Evolutionary conservation across 495 filamentous ascomycete species (phyloP), one percentile per base, ranked within the genome.

Genomic region (Aspergillus nidulans): DNA sequence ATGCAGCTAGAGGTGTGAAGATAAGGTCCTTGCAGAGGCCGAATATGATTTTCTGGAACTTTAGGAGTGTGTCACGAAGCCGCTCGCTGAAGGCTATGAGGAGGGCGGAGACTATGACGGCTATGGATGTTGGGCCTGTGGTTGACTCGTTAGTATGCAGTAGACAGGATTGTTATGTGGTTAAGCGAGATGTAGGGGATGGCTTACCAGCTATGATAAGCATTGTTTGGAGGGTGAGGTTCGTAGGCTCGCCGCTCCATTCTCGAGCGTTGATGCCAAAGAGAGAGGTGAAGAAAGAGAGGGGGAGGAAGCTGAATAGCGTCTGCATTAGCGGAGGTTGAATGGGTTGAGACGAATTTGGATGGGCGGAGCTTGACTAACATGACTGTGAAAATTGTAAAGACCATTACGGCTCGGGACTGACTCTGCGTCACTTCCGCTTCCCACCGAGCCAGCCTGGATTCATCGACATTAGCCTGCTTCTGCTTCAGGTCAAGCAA

Each of bases 401-500:
- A 87, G 20, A 87, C 83, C 82, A 87, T 85, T 21, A 86, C 76
- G 9, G 83, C 80, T 34, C 81, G 74, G 34, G 81, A 83, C 58
- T 87, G 84, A 34, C 77, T 78, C 26, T 81, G 80, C 0, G 84
- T 82, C 0, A 85, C 79, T 53, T 86, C 81, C 6, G 82, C 81
- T 52, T 86, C 81, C 55, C 83, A 70, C 1, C 85, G 74, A 1
- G 84, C 83, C 65, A 84, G 78, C 36, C 83, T 81, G 6, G 84
- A 80, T 54, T 88, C 84, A 59, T 86, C 82, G 1, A 87, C 81
- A 56, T 87, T 84, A 1, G 83, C 83, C 55, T 88, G 84, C 25
- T 85, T 83, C 52, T 87, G 83, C 44, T 84, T 83, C 67, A 88
- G 81, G 63, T 87, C 82, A 8, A 87, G 76, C 10, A 87, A 75